Evolutionary conservation across 2,329 filamentous ascomycete genomes (phyloP), one percentile per base, ranked within the genome.

Genomic region (Hymenoscyphus linearis): DNA sequence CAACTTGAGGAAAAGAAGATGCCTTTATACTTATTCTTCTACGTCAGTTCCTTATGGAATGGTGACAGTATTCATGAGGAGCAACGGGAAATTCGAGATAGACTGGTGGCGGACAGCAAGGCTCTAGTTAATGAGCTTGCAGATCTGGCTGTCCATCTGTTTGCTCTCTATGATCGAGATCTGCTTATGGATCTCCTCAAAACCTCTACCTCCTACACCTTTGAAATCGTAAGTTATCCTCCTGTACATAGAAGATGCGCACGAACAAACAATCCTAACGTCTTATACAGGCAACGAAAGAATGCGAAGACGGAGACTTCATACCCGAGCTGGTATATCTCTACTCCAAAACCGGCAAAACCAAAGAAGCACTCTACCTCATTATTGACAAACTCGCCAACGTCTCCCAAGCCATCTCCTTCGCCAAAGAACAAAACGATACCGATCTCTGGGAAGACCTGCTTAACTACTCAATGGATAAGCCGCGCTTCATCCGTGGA

Each of bases 381-480:
- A 98, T 99, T 71, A 96, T 98, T 65, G 91, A 96, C 69, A 87
- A 91, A n/a, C 82, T 99, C 4, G 87, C 87, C 62, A 91, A 99
- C 72, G 93, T 98, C 56, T 89, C 88, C 56, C 92, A 95, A 67
- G 95, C 95, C 9, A 99, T 99, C 67, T 84, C 88, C 1, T 99
- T 99, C 70, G 93, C 92, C 59, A 97, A 97, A 74, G 88, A 93
- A 64, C 92, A 98, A 72, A 87, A 95, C 65, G 93, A 97, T 69
- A 86, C 88, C 0, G 93, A 97, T 68, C 81, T 99, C 0, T 99
- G 95, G 95, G 90, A 96, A 66, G 93, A 98, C 70, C 81, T 99
- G 7, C 83, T 99, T 5, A 86, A 93, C 68, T 98, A 98, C 74
- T 93, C 90, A 63, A 98, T 99, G 95, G 92, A 97, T 76, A 96